Percentiles rank a stretch among this genome's conserved stretches.
phyloP scores from a whole-genome alignment of 2,329 filamentous ascomycete species.

The Daldinia sp. region DNA sequence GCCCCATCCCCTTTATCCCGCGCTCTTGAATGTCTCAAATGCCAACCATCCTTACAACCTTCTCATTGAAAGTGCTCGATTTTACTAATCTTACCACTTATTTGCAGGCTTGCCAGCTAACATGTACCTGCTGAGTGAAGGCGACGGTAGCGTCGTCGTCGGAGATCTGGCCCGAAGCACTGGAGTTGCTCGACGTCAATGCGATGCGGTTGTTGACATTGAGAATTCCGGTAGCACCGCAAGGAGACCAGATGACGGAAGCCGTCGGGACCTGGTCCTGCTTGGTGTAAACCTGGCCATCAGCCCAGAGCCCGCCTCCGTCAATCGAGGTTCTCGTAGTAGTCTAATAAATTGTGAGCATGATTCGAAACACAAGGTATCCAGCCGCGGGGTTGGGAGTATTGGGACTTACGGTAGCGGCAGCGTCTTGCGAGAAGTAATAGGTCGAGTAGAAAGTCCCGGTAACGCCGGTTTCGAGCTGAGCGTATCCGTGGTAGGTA shows the following conservation, averaged over 20 bases:
- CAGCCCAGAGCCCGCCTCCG: slow-evolving; percentile 53
- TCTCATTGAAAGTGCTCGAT: not conserved
- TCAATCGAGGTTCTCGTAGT: slow-evolving; percentile 54
- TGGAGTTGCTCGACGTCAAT: slow-evolving; percentile 49
- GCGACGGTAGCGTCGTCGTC: slow-evolving; percentile 57
- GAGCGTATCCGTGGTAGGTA: slow-evolving; percentile 59
- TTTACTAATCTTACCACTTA: slow-evolving; percentile 11
- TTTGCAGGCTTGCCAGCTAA: slow-evolving; percentile 50
- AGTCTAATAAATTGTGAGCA: slow-evolving; percentile 39
- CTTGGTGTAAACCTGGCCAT: slow-evolving; percentile 58
- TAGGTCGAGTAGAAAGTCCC: slow-evolving; percentile 57
- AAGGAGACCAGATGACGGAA: slow-evolving; percentile 56
- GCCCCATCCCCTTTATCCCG: not conserved
- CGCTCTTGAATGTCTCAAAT: not conserved
- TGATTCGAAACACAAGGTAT: not conserved
- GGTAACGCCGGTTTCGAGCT: slow-evolving; percentile 55
- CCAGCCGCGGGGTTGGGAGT: not conserved
- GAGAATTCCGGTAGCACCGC: slow-evolving; percentile 56
- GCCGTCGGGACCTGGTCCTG: slow-evolving; percentile 55
- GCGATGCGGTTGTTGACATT: slow-evolving; percentile 59
- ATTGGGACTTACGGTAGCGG: slow-evolving; percentile 47
- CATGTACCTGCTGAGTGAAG: slow-evolving; percentile 55
- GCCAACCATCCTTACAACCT: not conserved
- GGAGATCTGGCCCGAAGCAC: slow-evolving; percentile 52
- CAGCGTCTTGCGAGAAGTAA: slow-evolving; percentile 57